phyloP scores from a whole-genome alignment of 2,329 filamentous ascomycete species.

The Fusarium austroafricanum region DNA sequence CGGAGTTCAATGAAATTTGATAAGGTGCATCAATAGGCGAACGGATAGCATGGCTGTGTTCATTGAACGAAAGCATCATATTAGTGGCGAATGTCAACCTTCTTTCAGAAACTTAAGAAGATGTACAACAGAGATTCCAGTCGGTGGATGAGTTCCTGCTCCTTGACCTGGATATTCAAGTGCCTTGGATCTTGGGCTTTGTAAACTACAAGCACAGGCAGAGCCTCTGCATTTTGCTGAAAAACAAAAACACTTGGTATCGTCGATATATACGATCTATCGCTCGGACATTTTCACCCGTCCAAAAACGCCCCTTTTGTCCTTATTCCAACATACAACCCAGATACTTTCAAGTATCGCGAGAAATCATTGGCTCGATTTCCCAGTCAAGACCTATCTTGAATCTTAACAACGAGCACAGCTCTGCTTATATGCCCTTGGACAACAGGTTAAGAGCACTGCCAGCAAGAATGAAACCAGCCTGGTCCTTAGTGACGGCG shows the following conservation, averaged over 20 bases:
- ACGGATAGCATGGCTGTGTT: not conserved
- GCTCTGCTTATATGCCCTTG: slow-evolving; percentile 57
- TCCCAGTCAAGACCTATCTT: not conserved
- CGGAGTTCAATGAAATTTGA: not conserved
- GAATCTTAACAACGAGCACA: not conserved
- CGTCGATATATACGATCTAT: slow-evolving; percentile 45
- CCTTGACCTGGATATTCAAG: not conserved
- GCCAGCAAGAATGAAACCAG: slow-evolving; percentile 90
- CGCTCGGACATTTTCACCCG: slow-evolving; percentile 43
- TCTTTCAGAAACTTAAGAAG: not conserved
- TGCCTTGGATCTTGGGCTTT: not conserved
- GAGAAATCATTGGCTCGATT: not conserved
- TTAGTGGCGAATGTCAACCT: not conserved
- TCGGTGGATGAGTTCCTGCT: not conserved
- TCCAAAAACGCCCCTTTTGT: slow-evolving; percentile 43
- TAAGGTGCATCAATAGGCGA: not conserved
- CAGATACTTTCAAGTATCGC: slow-evolving; percentile 19
- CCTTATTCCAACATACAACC: slow-evolving; percentile 25
- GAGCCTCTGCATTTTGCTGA: not conserved
- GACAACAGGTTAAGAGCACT: slow-evolving; percentile 93
- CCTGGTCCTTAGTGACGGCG: slow-evolving; percentile 89
- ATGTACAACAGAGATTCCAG: not conserved
- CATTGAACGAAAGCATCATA: not conserved
- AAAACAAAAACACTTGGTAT: slow-evolving; percentile 42
- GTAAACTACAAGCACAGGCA: not conserved